Evolutionary conservation across 108 stramenopile genomes (phyloP).

Genomic region (Epipyxis sp.): DNA sequence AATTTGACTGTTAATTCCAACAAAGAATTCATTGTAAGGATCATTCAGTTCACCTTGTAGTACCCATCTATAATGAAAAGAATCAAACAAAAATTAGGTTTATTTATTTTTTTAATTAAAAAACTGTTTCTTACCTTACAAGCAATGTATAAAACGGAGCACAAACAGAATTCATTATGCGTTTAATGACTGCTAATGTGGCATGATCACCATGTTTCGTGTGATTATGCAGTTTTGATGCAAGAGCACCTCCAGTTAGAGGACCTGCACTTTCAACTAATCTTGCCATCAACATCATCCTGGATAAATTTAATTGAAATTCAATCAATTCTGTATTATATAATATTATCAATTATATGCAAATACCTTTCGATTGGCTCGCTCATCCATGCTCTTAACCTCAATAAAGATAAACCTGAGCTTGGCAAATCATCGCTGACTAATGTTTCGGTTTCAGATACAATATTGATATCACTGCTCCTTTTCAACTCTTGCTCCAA

Average conservation of each 20-base stretch:
- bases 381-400: constrained; percentile 63
- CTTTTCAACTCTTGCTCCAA: constrained; percentile 62
- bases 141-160: constrained; percentile 41
- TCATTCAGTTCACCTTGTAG: constrained; percentile 56
- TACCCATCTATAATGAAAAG: constrained; percentile 46
- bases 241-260: constrained; percentile 72
- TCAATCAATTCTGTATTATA: too few relatives aligned
- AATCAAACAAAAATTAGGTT: too few relatives aligned
- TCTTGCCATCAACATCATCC: constrained; percentile 66
- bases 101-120: too few relatives aligned
- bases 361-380: constrained; percentile 57
- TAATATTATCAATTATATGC: too few relatives aligned
- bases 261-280: constrained; percentile 64
- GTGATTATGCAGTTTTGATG: constrained; percentile 68
- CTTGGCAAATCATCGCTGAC: neutral
- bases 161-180: constrained; percentile 54
- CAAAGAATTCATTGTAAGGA: constrained; percentile 71
- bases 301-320: too few relatives aligned
- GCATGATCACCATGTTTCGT: constrained; percentile 71
- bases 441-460: neutral
- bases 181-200: constrained; percentile 61
- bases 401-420: constrained; percentile 58
- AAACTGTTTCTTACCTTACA: too few relatives aligned
- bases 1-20: constrained; percentile 35
- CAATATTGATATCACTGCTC: neutral